A percentile compares a stretch with the other conserved stretches of the same genome.
Evolutionary conservation across 2,329 filamentous ascomycete genomes (phyloP).

Genomic region (Fusarium sororula): DNA sequence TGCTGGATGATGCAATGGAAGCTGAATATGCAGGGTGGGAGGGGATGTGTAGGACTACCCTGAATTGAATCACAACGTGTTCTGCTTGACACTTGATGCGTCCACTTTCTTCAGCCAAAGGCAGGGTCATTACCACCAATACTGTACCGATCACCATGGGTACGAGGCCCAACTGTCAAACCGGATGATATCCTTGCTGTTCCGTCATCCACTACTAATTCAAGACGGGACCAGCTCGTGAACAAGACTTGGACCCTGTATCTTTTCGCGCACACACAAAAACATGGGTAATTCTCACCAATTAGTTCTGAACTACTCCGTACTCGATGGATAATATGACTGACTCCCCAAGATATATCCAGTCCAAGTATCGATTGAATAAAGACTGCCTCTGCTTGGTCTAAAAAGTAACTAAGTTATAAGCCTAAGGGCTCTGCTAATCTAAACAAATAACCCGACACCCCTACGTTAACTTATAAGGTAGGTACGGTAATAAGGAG

Average conservation of each 20-base stretch:
- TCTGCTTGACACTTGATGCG: slow-evolving; percentile 1
- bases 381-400: neutral
- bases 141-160: neutral
- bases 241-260: slow-evolving; percentile 38
- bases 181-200: slow-evolving; percentile 29
- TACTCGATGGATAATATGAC: neutral
- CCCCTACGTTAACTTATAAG: neutral
- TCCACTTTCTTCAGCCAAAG: neutral
- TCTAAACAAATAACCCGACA: neutral
- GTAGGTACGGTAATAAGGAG: neutral
- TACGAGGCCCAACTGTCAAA: slow-evolving; percentile 27
- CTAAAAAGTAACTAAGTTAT: neutral
- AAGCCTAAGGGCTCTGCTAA: neutral
- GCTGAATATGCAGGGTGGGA: slow-evolving; percentile 8
- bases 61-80: slow-evolving; percentile 23
- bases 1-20: slow-evolving; percentile 6
- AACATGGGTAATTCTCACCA: slow-evolving; percentile 12
- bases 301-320: neutral
- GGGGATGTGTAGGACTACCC: neutral
- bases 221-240: slow-evolving; percentile 29
- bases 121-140: neutral
- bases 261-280: slow-evolving; percentile 25
- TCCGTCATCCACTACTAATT: slow-evolving; percentile 28
- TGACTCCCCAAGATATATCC: neutral
- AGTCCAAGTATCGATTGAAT: neutral